Evolutionary conservation across 2,329 filamentous ascomycete species (phyloP), one percentile per base, ranked within the genome.

Genomic region (Colletotrichum sublineola): DNA sequence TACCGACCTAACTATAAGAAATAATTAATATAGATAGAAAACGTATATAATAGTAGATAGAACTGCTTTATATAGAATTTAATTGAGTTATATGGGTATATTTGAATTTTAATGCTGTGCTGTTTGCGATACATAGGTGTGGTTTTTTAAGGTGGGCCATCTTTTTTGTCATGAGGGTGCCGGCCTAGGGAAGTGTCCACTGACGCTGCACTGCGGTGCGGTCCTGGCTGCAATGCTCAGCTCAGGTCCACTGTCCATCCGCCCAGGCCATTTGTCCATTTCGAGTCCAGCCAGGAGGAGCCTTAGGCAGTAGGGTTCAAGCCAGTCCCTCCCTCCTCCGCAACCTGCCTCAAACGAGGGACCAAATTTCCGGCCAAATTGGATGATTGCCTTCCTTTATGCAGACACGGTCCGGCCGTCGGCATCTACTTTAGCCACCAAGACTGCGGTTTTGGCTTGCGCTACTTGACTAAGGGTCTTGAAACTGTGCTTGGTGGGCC

Each of bases 241-340:
- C 24, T 24, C 36, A 40, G 38, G 38, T 48, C 67, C 62, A 66
- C 67, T 60, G 24, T 24, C 62, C n/a, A 50, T 55, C 52, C 31
- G 52, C 52, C 15, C 24, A 61, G 14, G 1, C 38, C 40, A 42
- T 42, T 44, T 44, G 44, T 40, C n/a, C 3, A 24, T 6, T 40
- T 40, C 36, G n/a, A 42, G 56, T 42, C 56, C 36, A 58, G 55
- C 55, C 55, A 38, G 20, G 36, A 14, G n/a, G 36, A 3, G 20
- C 55, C 38, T 38, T 57, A 24, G 24, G 24, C 24, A 24, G 24
- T 24, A 18, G 24, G 14, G n/a, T 11, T 24, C 24, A 14, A 15
- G 24, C 20, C 33, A 57, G 36, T n/a, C 55, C 36, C 24, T 24
- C 24, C 31, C 53, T 38, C 31, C n/a, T 58, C 55, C n/a, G 36